Base-by-base conservation (phyloP, 2,329 filamentous ascomycete genomes). In the Aspergillaceae sp. region DNA sequence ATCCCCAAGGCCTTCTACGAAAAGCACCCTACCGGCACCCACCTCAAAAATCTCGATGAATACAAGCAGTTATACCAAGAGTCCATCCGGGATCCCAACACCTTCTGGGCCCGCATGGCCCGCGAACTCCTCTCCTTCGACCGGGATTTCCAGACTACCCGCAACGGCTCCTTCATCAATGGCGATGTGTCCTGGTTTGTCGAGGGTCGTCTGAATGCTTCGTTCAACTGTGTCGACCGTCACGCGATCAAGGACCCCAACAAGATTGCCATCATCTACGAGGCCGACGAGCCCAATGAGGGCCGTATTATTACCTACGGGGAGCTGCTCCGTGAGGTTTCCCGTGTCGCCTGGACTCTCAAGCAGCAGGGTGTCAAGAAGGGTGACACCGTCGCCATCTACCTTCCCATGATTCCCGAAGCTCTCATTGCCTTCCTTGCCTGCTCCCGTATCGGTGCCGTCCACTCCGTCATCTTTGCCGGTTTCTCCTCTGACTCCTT, bases 351-450 rank as follows among this genome's bases (percentile, higher is more conserved):
- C 40, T 88, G 87, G 74, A 84, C 86, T 27, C 78, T 98, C 57
- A 95, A 90, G 77, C 80, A 91, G 73, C 92, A 95, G 81, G 92
- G 92, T 52, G 91, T 98, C 50, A 83, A 85, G 74, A 97, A 96
- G 77, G 92, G 92, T 46, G 92, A 98, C 71, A 95, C 90, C 4
- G 90, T 98, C 47, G 92, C 89, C 52, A 86, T 98, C 56, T 98
- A 98, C 75, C 74, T 98, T 54, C 92, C 92, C 67, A 98, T 98
- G 92, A 95, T 98, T 68, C 92, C 92, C 46, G 91, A 98, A 71
- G 92, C 92, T 5, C 61, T 98, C 48, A 77, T 98, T 60, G 85
- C 92, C 45, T 87, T 98, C 69, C 77, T 98, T 47, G 92, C 92
- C 50, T 94, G 90, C 69, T 74, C 83, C 34, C 87, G 92, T 64